These are phyloP conservation scores for Xerocomus spinulosus DNA, from an alignment of 768 basidiomycete genomes.

Conservation along the genomic window DNA sequence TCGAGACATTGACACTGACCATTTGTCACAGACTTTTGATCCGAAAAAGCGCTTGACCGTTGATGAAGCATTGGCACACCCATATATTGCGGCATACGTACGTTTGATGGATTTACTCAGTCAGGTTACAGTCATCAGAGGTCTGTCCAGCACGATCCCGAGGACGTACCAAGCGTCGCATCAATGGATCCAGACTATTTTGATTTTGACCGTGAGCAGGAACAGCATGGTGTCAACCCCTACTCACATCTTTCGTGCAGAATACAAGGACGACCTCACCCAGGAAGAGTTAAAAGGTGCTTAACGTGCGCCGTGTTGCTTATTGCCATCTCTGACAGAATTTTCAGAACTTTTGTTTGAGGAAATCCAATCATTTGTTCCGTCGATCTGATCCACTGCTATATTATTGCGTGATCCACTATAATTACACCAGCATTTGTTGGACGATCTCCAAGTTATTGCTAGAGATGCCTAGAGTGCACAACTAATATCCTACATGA, in stretches of 20 bases:
- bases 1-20: slow-evolving; percentile 10
- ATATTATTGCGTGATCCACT: neutral
- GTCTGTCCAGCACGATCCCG: slow-evolving; percentile 65
- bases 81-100: slow-evolving; percentile 78
- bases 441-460: neutral
- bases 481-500: slow-evolving; percentile 19
- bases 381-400: slow-evolving; percentile 44
- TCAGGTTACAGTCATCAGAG: slow-evolving; percentile 1
- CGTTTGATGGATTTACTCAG: slow-evolving; percentile 34
- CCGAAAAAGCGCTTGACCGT: slow-evolving; percentile 82
- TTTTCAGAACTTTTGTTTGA: slow-evolving; percentile 64
- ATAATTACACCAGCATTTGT: neutral
- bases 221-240: neutral
- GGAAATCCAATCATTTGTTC: slow-evolving; percentile 74
- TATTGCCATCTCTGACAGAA: slow-evolving; percentile 6
- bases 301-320: neutral
- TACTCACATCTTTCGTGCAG: slow-evolving; percentile 30
- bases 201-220: slow-evolving; percentile 73
- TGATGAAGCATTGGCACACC: slow-evolving; percentile 77
- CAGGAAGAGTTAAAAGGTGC: slow-evolving; percentile 67
- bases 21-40: slow-evolving; percentile 63
- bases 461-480: slow-evolving; percentile 1
- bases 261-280: slow-evolving; percentile 70
- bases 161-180: slow-evolving; percentile 82
- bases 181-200: slow-evolving; percentile 84